Conservation (phyloP, 768 basidiomycete genomes). For the Rhizopogon salebrosus region DNA sequence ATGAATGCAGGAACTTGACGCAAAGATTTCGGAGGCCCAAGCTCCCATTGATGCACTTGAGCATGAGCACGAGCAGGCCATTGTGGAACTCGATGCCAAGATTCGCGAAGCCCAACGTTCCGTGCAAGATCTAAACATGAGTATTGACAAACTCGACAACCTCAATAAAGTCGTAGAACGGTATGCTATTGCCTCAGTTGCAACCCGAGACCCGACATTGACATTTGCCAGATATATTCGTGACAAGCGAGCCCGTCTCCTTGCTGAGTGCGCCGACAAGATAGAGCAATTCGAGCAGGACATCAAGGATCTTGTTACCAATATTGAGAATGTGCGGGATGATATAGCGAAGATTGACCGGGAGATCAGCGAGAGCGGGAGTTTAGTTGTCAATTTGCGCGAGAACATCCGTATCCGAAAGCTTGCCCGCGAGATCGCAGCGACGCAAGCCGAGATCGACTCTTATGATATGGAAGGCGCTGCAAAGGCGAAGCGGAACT, state of each 20-base stretch:
- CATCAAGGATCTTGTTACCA: slow-evolving; percentile 35
- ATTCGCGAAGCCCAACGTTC: slow-evolving; percentile 47
- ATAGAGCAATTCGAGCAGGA: slow-evolving; percentile 45
- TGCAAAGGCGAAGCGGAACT: slow-evolving; percentile 76
- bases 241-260: slow-evolving; percentile 54
- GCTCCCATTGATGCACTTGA: slow-evolving; percentile 63
- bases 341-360: slow-evolving; percentile 59
- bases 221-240: slow-evolving; percentile 57
- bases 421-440: slow-evolving; percentile 58
- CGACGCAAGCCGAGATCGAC: slow-evolving; percentile 67
- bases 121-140: slow-evolving; percentile 63
- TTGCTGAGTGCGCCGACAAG: slow-evolving; percentile 53
- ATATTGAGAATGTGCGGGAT: slow-evolving; percentile 36
- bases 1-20: slow-evolving; percentile 53
- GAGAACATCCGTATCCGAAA: slow-evolving; percentile 81
- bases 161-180: slow-evolving; percentile 62
- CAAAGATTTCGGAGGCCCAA: slow-evolving; percentile 52
- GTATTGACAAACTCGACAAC: slow-evolving; percentile 53
- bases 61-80: slow-evolving; percentile 42
- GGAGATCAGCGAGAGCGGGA: slow-evolving; percentile 74
- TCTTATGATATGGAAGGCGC: slow-evolving; percentile 80
- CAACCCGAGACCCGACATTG: not conserved
- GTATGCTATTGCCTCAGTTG: slow-evolving; percentile 30
- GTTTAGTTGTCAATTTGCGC: slow-evolving; percentile 62
- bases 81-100: slow-evolving; percentile 45